Evolutionary conservation across 371 early-diverging fungal species (phyloP), one percentile per base, ranked within the genome.

Genomic region (Apophysomyces trapeziformis): DNA sequence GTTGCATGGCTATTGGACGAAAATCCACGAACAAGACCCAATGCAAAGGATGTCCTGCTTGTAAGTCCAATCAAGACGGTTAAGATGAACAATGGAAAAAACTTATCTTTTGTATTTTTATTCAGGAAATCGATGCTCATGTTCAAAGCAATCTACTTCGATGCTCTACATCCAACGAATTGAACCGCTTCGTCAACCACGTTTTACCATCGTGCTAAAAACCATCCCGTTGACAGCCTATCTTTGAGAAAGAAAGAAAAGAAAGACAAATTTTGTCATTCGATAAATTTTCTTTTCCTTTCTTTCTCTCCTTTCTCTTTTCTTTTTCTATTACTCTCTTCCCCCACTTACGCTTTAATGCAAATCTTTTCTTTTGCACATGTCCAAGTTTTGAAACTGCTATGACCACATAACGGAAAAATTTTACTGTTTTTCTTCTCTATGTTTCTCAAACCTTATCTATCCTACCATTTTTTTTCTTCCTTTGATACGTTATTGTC

Each of bases 1-100:
- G 80, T 82, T 18, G 79, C 83, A 18, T 82, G 83, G 83, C 68
- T 82, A 46, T 58, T 82, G 32, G 80, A 82, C 64, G 76, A 79
- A 67, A 76, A 78, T 9, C 58, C 76, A 37, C 64, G 54, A 14
- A 70, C 75, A 9, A 67, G 83, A 57, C 83, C 83, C 18, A 61
- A 61, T 56, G 83, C 83, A 32, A 68, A 70, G 43, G 83, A 79
- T 69, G 79, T 78, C 21, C 67, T 82, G 8, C 44, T 72, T 66
- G 77, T 74, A 72, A 70, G 65, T 68, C 6, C 12, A 21, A 5
- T 21, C 9, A 11, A 11, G 13, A 5, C 4, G 7, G 18, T 47
- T 36, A 46, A 5, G 7, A n/a, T 58, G 35, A 26, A 26, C 32
- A 26, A 2, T 26, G 32, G 32, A 26, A 26, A 21, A 26, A 26